Evolutionary conservation across 1,284 basidiomycete species (phyloP).

Genomic region (Polyporus tsugae): DNA sequence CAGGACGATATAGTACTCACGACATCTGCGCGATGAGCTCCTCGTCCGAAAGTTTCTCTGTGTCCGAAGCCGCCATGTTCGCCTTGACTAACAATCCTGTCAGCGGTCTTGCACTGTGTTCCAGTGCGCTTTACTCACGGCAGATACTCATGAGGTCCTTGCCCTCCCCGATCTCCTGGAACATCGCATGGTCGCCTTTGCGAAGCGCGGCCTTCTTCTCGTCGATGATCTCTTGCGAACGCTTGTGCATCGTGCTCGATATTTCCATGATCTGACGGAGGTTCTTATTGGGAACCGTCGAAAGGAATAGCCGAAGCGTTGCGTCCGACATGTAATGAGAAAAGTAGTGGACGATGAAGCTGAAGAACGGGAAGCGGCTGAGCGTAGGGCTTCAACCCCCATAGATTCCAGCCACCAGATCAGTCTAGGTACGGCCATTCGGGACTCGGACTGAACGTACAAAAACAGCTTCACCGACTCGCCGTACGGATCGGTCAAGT

Average conservation of each 20-base stretch:
- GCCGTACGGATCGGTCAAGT: constrained; percentile 30
- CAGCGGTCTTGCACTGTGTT: neutral
- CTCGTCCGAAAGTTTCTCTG: constrained; percentile 5
- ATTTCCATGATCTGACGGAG: constrained; percentile 13
- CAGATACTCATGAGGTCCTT: constrained; percentile 42
- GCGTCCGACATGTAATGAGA: constrained; percentile 3
- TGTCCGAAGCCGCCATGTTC: constrained; percentile 9
- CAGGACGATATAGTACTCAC: neutral
- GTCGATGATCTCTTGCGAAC: constrained; percentile 20
- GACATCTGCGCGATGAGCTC: constrained; percentile 17
- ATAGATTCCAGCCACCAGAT: neutral
- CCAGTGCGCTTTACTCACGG: constrained; percentile 26
- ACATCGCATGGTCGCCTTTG: constrained; percentile 34
- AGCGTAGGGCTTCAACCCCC: neutral
- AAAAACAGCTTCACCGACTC: constrained; percentile 34
- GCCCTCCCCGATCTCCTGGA: constrained; percentile 33
- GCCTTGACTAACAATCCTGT: constrained; percentile 4
- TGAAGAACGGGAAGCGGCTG: neutral
- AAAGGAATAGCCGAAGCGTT: neutral
- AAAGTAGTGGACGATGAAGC: neutral
- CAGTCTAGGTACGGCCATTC: neutral
- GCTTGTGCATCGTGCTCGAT: constrained; percentile 19
- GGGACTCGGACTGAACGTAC: constrained; percentile 22
- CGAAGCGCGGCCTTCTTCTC: constrained; percentile 30
- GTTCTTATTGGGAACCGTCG: neutral